Evolutionary conservation across 495 filamentous ascomycete genomes (phyloP).

Genomic region (Pseudomonodictys pantanalensis): DNA sequence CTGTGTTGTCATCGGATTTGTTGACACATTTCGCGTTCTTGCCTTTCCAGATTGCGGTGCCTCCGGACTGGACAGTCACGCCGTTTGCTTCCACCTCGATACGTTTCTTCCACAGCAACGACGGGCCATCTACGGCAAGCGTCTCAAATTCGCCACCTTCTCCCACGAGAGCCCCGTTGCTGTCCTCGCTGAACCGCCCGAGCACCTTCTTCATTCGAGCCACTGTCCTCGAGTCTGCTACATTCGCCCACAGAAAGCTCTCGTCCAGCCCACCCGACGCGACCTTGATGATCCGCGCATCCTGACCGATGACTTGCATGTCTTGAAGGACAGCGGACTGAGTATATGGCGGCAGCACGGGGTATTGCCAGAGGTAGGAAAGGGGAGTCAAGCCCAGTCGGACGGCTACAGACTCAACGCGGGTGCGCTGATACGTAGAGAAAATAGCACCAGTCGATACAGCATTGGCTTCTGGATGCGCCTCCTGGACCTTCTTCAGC

Average conservation of each 20-base stretch:
- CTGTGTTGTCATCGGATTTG: constrained; percentile 44
- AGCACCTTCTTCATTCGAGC: constrained; percentile 59
- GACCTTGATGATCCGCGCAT: constrained; percentile 88
- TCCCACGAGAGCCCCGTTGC: constrained; percentile 70
- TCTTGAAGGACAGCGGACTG: constrained; percentile 65
- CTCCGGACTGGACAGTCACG: constrained; percentile 63
- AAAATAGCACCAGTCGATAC: constrained; percentile 89
- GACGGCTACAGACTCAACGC: constrained; percentile 81
- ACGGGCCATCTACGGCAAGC: constrained; percentile 77
- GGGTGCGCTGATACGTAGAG: constrained; percentile 89
- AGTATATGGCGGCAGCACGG: constrained; percentile 56
- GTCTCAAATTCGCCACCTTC: constrained; percentile 98
- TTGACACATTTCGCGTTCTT: constrained; percentile 54
- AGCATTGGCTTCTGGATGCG: constrained; percentile 76
- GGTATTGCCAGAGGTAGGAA: constrained; percentile 88
- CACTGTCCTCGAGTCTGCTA: constrained; percentile 54
- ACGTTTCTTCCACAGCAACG: constrained; percentile 63
- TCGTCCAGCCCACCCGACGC: constrained; percentile 86
- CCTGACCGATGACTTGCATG: constrained; percentile 72
- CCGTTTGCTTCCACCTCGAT: constrained; percentile 61
- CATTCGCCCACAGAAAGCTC: constrained; percentile 77
- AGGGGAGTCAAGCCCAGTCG: constrained; percentile 76
- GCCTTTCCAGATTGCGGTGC: constrained; percentile 64
- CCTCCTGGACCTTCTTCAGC: constrained; percentile 56
- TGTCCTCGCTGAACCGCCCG: constrained; percentile 63